Evolutionary conservation across 2,329 filamentous ascomycete genomes (phyloP).

Genomic region (Teratosphaeriaceae sp.): DNA sequence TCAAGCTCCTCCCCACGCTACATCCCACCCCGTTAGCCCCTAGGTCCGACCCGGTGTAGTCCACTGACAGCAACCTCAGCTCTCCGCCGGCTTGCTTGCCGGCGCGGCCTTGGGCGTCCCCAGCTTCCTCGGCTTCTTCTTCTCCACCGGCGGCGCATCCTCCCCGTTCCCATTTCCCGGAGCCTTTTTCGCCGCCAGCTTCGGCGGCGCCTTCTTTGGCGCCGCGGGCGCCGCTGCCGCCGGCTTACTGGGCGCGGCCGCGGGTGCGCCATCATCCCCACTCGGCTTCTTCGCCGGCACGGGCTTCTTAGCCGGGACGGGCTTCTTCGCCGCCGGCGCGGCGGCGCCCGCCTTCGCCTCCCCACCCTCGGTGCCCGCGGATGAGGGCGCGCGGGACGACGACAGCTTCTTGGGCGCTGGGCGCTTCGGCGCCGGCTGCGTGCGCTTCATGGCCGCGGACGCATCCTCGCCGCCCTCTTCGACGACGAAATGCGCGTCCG

Average conservation of each 20-base stretch:
- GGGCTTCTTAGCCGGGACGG: constrained; percentile 11
- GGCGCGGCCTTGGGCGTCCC: constrained; percentile 9
- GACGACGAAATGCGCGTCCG: constrained; percentile 40
- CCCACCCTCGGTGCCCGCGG: constrained; percentile 8
- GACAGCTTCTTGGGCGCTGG: constrained; percentile 13
- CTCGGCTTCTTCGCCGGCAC: neutral
- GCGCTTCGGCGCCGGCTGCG: constrained; percentile 15
- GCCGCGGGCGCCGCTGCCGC: constrained; percentile 6
- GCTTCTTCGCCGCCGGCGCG: constrained; percentile 4
- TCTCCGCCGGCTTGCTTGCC: neutral
- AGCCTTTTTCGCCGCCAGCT: constrained; percentile 13
- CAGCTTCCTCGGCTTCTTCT: constrained; percentile 27
- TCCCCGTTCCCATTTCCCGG: constrained; percentile 9
- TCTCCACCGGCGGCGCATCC: constrained; percentile 18
- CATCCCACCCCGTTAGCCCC: too few relatives aligned
- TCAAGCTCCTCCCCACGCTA: too few relatives aligned
- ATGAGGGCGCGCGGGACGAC: constrained; percentile 9
- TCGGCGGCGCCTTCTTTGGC: constrained; percentile 15
- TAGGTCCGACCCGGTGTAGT: too few relatives aligned
- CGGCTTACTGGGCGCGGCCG: constrained; percentile 6
- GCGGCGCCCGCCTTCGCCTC: constrained; percentile 9
- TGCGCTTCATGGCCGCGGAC: constrained; percentile 14
- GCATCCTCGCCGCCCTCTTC: constrained; percentile 23
- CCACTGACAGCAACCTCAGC: too few relatives aligned
- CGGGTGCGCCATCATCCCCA: constrained; percentile 3